Conservation (phyloP, 176 grass and related monocot species). For the Tillandsia leiboldiana region DNA sequence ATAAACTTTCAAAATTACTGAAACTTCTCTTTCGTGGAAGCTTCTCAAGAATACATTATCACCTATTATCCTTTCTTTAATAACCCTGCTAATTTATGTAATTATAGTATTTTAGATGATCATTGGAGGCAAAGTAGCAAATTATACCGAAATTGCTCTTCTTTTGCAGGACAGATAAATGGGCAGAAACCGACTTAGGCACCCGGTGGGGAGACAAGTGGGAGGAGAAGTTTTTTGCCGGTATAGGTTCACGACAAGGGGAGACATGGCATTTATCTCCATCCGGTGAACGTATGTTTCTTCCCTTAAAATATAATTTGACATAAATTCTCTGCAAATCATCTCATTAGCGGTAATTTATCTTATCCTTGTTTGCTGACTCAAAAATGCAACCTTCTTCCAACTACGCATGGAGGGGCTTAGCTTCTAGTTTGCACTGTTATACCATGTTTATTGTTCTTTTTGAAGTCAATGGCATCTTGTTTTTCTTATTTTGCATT, state of each 20-base stretch:
- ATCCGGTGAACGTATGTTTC: conserved; percentile 56
- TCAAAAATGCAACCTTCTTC: not conserved
- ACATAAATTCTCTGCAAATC: not conserved
- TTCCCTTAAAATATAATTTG: not conserved
- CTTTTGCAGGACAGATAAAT: conserved; percentile 89
- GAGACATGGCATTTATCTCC: conserved; percentile 97
- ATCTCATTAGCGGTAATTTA: not conserved
- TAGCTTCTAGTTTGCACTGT: not conserved
- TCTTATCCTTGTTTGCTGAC: not conserved
- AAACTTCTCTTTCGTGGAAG: not conserved
- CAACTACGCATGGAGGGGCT: not conserved
- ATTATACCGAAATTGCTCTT: not conserved
- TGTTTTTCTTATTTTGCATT: not conserved
- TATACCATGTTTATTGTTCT: not conserved
- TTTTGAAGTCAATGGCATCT: not conserved
- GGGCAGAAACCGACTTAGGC: conserved; percentile 88
- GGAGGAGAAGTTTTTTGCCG: conserved; percentile 93
- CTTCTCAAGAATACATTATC: not conserved
- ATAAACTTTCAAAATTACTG: not conserved
- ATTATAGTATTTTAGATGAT: conserved; percentile 5
- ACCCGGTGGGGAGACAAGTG: conserved; percentile 99
- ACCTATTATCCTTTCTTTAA: not conserved
- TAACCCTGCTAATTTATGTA: not conserved
- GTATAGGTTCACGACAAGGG: conserved; percentile 95
- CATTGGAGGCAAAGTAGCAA: not conserved